phyloP scores from a whole-genome alignment of 163 green algal genomes.

The Coccomyxa subellipsoidea region DNA sequence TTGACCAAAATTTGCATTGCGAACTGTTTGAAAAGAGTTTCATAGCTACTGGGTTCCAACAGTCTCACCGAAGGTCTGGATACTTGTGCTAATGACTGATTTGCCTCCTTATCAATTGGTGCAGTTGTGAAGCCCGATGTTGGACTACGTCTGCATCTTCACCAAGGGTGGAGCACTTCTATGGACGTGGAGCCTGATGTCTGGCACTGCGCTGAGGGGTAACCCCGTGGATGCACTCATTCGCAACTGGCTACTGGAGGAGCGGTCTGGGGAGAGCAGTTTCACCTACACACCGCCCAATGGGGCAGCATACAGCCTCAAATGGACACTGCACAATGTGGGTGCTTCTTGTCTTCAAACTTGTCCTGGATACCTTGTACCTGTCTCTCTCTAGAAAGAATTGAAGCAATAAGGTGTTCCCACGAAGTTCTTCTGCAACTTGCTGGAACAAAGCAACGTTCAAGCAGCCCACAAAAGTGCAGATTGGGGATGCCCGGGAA shows the following conservation, averaged over 20 bases:
- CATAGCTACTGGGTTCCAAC: no score
- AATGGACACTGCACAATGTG: constrained; percentile 70
- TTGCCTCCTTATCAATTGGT: background rate
- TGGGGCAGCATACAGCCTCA: constrained; percentile 79
- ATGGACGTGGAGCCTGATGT: constrained; percentile 73
- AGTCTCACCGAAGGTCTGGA: no score
- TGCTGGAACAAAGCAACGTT: no score
- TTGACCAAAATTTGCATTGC: no score
- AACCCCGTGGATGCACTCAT: constrained; percentile 90
- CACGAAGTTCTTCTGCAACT: no score
- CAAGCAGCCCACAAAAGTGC: no score
- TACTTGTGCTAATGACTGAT: no score
- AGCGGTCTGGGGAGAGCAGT: constrained; percentile 73
- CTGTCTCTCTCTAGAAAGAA: no score
- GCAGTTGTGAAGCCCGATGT: constrained; percentile 18
- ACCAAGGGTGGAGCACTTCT: constrained; percentile 85
- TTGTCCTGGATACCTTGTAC: no score
- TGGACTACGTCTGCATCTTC: constrained; percentile 95
- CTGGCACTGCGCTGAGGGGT: constrained; percentile 49
- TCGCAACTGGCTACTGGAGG: constrained; percentile 87
- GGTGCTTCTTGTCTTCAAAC: background rate
- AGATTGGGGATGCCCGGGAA: background rate
- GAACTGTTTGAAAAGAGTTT: no score
- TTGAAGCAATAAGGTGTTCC: no score
- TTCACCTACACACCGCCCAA: constrained; percentile 74